Evolutionary conservation across 139 green algal species (phyloP), one percentile per base, ranked within the genome.

Genomic region (Diplosphaera chodatii): DNA sequence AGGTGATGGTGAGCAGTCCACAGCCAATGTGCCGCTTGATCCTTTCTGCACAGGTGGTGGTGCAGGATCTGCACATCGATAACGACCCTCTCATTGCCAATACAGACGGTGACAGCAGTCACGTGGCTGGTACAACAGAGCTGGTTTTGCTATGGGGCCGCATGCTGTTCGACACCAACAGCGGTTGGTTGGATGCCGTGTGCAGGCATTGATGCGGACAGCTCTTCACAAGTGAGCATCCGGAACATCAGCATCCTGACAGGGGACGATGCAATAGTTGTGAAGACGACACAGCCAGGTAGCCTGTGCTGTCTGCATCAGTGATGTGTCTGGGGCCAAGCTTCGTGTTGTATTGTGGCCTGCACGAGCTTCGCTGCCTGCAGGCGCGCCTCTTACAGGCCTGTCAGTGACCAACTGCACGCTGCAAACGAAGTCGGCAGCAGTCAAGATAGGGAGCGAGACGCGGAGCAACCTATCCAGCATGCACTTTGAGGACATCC

Each of bases 51-150:
- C n/a, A n/a, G n/a, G n/a, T n/a, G n/a, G n/a, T n/a, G n/a, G 15
- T 88, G 2, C 32, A 22, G 0, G 31, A 56, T 0, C 3, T 86
- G 15, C 65, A 4, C 29, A 79, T 87, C 22, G 23, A 10, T 6
- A 74, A 79, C 30, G 76, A 81, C 73, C 59, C 55, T 41, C 32
- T 48, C 56, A 72, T 87, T 55, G 63, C 79, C 3, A 87, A 87
- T 70, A 85, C 77, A 32, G 82, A 87, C 55, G 82, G 78, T 75
- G 20, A n/a, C n/a, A n/a, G n/a, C n/a, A n/a, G n/a, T n/a, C n/a
- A n/a, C n/a, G n/a, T n/a, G n/a, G n/a, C n/a, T n/a, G n/a, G n/a
- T n/a, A n/a, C n/a, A n/a, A n/a, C n/a, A n/a, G n/a, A n/a, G n/a
- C n/a, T n/a, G n/a, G n/a, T n/a, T n/a, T n/a, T n/a, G n/a, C n/a